Evolutionary conservation across 441 rosid genomes (phyloP), one percentile per base, ranked within the genome.

Genomic region (Brassica balearica): DNA sequence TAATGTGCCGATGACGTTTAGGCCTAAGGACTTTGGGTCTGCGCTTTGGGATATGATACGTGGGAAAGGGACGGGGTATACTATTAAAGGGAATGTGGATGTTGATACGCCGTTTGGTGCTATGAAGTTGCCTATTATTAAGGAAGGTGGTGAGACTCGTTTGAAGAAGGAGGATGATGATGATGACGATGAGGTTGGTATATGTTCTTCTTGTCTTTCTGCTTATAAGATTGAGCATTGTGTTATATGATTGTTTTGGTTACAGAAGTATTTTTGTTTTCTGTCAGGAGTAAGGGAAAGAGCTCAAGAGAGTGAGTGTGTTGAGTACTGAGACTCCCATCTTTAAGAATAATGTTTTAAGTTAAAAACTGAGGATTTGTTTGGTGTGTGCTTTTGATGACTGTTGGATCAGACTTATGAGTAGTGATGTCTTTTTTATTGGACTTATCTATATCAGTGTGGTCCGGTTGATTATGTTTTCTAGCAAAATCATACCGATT

Each of bases 41-140:
- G 95, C 98, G 1, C 86, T 95, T n/a, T 95, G 99, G 99, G 99
- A 95, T 84, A 88, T 95, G 96, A 93, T 95, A 14, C 88, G 95
- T 66, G 99, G 99, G 60, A 95, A 76, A 82, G 98, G 98, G 48
- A 93, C 97, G 6, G 94, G 96, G 19, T 93, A 95, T 84, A 79
- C 85, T 48, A 88, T 95, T 80, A 93, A 91, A 86, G 99, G 98
- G 56, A 56, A 92, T 74, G 84, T 95, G 14, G 77, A 92, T 75
- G 99, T 85, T 68, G 92, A 88, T 82, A 95, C 99, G 4, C 99
- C 98, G 36, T 95, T 89, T 82, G 97, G 99, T 71, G 87, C 85
- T 11, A 95, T 95, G 96, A 95, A 91, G 88, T 77, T 95, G 73
- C 98, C 99, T 38, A 90, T 95, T 67, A 85, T 79, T 86, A 95